Base-by-base conservation (phyloP, 352 stramenopile species). In the Pseudoperonospora humuli region DNA sequence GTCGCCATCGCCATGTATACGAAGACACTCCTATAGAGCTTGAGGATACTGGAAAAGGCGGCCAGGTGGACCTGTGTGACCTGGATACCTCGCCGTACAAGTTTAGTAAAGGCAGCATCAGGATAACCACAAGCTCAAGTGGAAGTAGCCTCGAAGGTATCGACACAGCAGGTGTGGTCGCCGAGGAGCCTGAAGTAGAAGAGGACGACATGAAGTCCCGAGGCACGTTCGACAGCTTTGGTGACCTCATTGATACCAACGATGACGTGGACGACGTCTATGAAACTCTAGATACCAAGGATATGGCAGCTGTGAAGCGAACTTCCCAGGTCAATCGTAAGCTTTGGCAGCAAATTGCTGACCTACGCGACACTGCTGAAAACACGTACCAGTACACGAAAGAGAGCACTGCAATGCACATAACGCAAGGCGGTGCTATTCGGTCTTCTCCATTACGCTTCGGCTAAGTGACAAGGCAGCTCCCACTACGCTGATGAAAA, bases 351-450 rank as follows among this genome's bases (percentile, higher is more conserved):
- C 67, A 74, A 26, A 76, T 79, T 34, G 65, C 62, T 7, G 61
- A 79, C 15, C 54, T 79, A 7, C 61, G 67, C 5, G 45, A 61
- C 35, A 43, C 52, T 18, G 67, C 67, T 14, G 67, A 79, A 36
- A 72, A 70, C 29, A 53, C 66, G 5, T 79, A 75, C 39, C 67
- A 70, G 50, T 70, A 70, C 51, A 67, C 63, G 28, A 67, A 67
- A 32, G 59, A 66, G 17, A 73, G 61, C 34, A 63, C 63, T 14
- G 63, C 55, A 28, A 50, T 63, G 50, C 55, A 73, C 45, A 56
- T 69, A 25, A 64, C 58, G 11, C 50, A 40, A 6, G 39, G 57
- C 26, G 53, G 43, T 8, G 56, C 48, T 3, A 7, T 59, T 14
- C 47, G 44, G 23, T 11, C 37, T 9, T 39, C n/a, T 18, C 29